Percentiles rank a stretch among this genome's conserved stretches.
phyloP scores from a whole-genome alignment of 2,329 filamentous ascomycete species.

The Dactylellina sp. region DNA sequence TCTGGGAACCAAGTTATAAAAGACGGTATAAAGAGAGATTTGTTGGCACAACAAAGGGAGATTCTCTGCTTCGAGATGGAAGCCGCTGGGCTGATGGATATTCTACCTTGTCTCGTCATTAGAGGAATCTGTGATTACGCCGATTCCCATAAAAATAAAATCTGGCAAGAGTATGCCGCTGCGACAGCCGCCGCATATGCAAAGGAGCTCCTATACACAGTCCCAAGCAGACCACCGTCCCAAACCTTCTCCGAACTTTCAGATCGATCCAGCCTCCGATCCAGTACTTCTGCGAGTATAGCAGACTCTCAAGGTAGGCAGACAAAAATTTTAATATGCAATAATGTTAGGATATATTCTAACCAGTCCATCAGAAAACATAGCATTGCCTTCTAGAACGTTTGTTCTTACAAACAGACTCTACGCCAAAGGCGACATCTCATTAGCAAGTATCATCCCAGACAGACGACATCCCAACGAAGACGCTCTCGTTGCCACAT shows the following conservation, averaged over 20 bases:
- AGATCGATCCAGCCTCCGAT: neutral
- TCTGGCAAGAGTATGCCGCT: slow-evolving; percentile 41
- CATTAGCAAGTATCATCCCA: slow-evolving; percentile 27
- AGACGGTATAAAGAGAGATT: slow-evolving; percentile 35
- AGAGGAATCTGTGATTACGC: slow-evolving; percentile 48
- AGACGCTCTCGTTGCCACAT: slow-evolving; percentile 19
- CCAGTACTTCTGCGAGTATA: neutral
- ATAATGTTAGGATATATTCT: neutral
- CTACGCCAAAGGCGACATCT: slow-evolving; percentile 29
- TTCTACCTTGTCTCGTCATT: slow-evolving; percentile 29
- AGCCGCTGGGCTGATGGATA: slow-evolving; percentile 39
- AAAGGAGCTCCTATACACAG: slow-evolving; percentile 26
- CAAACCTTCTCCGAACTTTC: neutral
- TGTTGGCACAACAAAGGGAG: slow-evolving; percentile 4
- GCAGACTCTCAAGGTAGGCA: neutral
- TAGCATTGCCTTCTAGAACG: slow-evolving; percentile 15
- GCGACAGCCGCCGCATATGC: slow-evolving; percentile 41
- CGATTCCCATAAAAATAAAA: slow-evolving; percentile 44
- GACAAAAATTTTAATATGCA: neutral
- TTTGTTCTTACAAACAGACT: slow-evolving; percentile 31
- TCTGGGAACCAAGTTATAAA: slow-evolving; percentile 46
- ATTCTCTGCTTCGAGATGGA: slow-evolving; percentile 49
- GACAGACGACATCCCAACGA: slow-evolving; percentile 42
- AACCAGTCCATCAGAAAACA: neutral
- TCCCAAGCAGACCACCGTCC: slow-evolving; percentile 6